A percentile compares a stretch with the other conserved stretches of the same genome.
Conservation (phyloP, 2,329 filamentous ascomycete species). For the Chaetomium strumarium region DNA sequence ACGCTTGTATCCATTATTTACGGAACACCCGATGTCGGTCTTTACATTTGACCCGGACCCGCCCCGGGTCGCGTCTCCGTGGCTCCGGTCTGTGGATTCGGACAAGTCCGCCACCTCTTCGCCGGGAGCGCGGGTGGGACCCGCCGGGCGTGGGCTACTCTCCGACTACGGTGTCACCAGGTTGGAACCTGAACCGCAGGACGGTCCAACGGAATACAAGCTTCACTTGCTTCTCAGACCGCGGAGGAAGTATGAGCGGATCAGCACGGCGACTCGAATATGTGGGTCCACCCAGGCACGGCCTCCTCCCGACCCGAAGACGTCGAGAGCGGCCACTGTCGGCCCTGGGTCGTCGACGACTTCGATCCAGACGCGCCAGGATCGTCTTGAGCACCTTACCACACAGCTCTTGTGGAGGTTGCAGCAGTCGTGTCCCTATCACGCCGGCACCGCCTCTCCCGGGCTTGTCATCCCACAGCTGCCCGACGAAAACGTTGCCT, state of each 20-base stretch:
- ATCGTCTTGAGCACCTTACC: slow-evolving; percentile 82
- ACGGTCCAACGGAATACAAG: slow-evolving; percentile 95
- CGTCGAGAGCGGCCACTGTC: slow-evolving; percentile 23
- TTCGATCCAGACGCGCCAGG: slow-evolving; percentile 65
- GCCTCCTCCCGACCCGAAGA: slow-evolving; percentile 25
- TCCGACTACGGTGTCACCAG: slow-evolving; percentile 64
- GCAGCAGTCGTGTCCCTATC: slow-evolving; percentile 89
- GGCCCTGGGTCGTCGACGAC: slow-evolving; percentile 21
- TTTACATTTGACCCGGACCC: slow-evolving; percentile 92
- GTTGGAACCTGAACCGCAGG: slow-evolving; percentile 83
- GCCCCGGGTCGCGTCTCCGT: slow-evolving; percentile 83
- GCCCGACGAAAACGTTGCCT: slow-evolving; percentile 54
- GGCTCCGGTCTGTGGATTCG: slow-evolving; percentile 57
- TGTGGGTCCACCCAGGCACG: slow-evolving; percentile 30
- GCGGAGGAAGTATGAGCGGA: slow-evolving; percentile 64
- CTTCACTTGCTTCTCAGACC: slow-evolving; percentile 80
- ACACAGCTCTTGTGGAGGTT: slow-evolving; percentile 93
- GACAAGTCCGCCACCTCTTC: slow-evolving; percentile 30
- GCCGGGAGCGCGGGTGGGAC: slow-evolving; percentile 22
- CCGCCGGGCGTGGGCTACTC: slow-evolving; percentile 37
- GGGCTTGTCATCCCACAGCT: slow-evolving; percentile 70
- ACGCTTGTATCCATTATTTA: neutral
- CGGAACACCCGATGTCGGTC: slow-evolving; percentile 64
- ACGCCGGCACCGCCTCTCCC: slow-evolving; percentile 65
- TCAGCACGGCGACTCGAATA: slow-evolving; percentile 52